Evolutionary conservation across 169 alveolate species (phyloP), one percentile per base, ranked within the genome.

Genomic region (Cryptosporidium viatorum): DNA sequence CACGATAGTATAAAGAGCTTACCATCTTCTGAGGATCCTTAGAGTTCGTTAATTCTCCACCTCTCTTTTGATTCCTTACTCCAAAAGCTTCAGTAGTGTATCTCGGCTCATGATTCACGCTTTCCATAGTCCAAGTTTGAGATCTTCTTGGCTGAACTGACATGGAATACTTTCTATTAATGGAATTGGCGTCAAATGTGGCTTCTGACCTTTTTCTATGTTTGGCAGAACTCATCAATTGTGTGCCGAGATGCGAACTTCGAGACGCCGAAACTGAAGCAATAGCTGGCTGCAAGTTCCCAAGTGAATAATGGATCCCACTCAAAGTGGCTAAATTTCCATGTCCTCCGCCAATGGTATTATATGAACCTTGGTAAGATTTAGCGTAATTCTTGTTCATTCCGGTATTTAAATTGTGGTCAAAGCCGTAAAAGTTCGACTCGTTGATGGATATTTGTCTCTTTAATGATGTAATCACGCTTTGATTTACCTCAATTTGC

Each of bases 401-500:
- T 2, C 71, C 71, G 7, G 52, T 21, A 37, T 7, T n/a, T 14
- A 37, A 37, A 35, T 33, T 65, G 43, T n/a, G 31, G 18, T 65
- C 50, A 65, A 26, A 4, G 12, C 50, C 51, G 8, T 65, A 65
- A 37, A 37, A 65, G 23, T 73, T 73, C 10, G 75, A 43, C 16
- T 73, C 86, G 18, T 31, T 73, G n/a, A 59, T 55, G 18, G 86
- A 73, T 23, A 80, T 60, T 29, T 80, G 89, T 62, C 43, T 80
- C 35, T 80, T 80, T 7, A 80, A 31, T 29, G 89, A 62, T 31
- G 73, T 3, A 3, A 80, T 80, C 18, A 80, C 67, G 35, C 70
- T 80, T 48, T 80, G 89, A 43, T 80, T 80, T 12, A 80, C 62
- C 23, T 80, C 89, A 80, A 80, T 80, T 31, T 80, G 89, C 35